Conservation (phyloP, 2,329 filamentous ascomycete genomes). For the Xylaria sp. region DNA sequence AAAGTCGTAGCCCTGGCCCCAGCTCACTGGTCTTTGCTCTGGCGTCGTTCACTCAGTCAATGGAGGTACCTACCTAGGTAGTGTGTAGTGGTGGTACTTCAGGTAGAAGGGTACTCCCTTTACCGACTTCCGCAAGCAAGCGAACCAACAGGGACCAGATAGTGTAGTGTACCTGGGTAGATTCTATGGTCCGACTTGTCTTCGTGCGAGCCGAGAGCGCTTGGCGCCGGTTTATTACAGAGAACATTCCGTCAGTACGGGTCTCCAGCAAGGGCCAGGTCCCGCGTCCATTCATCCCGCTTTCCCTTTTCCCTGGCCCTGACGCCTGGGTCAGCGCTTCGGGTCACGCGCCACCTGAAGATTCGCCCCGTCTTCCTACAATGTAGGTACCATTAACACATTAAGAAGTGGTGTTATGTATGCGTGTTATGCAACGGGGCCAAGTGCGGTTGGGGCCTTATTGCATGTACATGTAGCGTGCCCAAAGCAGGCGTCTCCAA, state of each 20-base stretch:
- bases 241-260: conserved; percentile 33
- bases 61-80: no score
- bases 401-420: no score
- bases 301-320: no score
- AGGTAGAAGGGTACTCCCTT: no score
- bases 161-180: not conserved
- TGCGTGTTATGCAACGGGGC: no score
- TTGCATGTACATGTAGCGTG: not conserved
- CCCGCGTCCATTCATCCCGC: conserved; percentile 20
- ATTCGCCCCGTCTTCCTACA: not conserved
- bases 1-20: no score
- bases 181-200: not conserved
- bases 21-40: not conserved
- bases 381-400: no score
- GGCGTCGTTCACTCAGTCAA: not conserved
- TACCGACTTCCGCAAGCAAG: no score
- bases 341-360: conserved; percentile 7
- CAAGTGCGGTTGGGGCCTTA: conserved; percentile 8
- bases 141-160: no score
- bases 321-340: conserved; percentile 15
- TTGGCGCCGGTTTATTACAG: conserved; percentile 31
- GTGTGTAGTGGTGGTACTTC: no score
- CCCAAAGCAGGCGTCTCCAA: conserved; percentile 19
- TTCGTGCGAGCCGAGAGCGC: conserved; percentile 25
- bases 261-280: conserved; percentile 15